Evolutionary conservation across 768 basidiomycete species (phyloP), one percentile per base, ranked within the genome.

Genomic region (Epithele typhae): DNA sequence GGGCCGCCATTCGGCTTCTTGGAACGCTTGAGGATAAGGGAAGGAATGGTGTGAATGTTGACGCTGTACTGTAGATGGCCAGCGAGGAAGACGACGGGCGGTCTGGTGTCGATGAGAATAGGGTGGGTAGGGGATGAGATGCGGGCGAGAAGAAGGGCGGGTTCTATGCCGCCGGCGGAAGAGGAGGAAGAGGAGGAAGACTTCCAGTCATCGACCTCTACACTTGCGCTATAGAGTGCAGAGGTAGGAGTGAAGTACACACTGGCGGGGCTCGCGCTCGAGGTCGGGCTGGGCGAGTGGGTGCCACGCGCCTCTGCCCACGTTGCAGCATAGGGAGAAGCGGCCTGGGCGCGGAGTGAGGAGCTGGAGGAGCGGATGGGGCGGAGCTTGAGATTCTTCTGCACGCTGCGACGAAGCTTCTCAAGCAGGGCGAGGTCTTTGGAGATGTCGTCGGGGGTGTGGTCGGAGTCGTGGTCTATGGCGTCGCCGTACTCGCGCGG

Each of bases 21-120:
- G 53, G 77, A 84, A 17, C 92, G 82, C 64, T 92, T 92, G 56
- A 93, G 79, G 59, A 96, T 92, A 58, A 96, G 79, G 21, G 89
- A 87, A 0, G 93, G 92, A 35, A 96, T 87, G 25, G 56, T 52
- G 25, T 85, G 85, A 39, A 96, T 75, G 65, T 93, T 93, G 49
- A 92, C 77, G 63, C 84, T 87, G 54, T 81, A 69, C 32, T 70
- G 62, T 42, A 96, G 65, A 62, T 82, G 88, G 46, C 73, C 75
- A 3, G 79, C 68, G 27, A 82, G 70, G 67, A 82, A 90, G 9
- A 79, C 70, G 1, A 77, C 71, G 17, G 82, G 72, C 3, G 87
- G 81, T 4, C 92, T 81, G 32, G 88, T 90, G 65, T 96, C 92
- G 60, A 95, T 76, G 48, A 95, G 67, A 19, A 93, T 69, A 8